These are phyloP conservation scores for Fusarium sp. DNA, from an alignment of 2,329 filamentous ascomycete genomes.

Conservation along the genomic window DNA sequence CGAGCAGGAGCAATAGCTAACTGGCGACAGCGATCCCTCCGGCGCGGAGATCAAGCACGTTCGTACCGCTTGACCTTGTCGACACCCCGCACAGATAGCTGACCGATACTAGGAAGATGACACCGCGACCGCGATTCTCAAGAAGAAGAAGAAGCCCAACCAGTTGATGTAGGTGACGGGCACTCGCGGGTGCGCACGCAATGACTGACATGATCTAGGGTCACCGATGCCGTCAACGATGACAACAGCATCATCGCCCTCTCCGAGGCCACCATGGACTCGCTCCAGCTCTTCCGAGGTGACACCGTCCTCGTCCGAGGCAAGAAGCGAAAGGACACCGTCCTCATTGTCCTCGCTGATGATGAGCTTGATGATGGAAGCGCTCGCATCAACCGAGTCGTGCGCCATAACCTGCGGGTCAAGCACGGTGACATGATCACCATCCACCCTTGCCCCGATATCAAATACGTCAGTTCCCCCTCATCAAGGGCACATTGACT, in stretches of 20 bases:
- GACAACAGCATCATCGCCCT: conserved; percentile 99
- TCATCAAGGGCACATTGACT: not conserved
- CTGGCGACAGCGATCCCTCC: conserved; percentile 75
- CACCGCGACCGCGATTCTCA: conserved; percentile 93
- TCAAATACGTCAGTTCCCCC: conserved; percentile 88
- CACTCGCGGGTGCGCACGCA: conserved; percentile 6
- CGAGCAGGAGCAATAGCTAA: conserved; percentile 48
- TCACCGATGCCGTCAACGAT: conserved; percentile 98
- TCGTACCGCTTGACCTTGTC: conserved; percentile 50
- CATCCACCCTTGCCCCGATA: conserved; percentile 96
- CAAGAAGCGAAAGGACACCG: conserved; percentile 99
- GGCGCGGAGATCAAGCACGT: conserved; percentile 87
- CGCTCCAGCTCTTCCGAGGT: conserved; percentile 96
- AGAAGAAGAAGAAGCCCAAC: conserved; percentile 99
- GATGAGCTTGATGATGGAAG: conserved; percentile 98
- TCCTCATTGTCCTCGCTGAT: conserved; percentile 95
- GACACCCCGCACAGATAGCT: conserved; percentile 42
- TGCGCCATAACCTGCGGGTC: conserved; percentile 96
- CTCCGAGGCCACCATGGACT: conserved; percentile 99
- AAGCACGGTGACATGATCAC: conserved; percentile 99
- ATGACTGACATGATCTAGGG: conserved; percentile 62
- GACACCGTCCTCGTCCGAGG: conserved; percentile 98
- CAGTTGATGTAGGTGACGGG: conserved; percentile 80
- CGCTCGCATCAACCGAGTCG: conserved; percentile 96
- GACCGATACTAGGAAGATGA: conserved; percentile 75